Evolutionary conservation across 495 filamentous ascomycete genomes (phyloP).

Genomic region (Penicillium desertorum): DNA sequence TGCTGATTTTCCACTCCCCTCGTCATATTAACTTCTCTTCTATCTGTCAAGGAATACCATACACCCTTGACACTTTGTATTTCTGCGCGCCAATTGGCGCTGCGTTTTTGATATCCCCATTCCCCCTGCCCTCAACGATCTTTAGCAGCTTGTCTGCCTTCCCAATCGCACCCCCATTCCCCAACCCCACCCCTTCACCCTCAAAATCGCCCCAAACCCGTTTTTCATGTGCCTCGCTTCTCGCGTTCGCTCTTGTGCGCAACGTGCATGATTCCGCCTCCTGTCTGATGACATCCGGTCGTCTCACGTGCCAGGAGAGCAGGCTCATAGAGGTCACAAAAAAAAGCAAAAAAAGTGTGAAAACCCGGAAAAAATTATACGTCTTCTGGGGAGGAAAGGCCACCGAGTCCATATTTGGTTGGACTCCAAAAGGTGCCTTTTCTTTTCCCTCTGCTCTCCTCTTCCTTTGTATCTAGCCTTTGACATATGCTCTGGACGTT

Average conservation of each 20-base stretch:
- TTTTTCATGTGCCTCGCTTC: slow-evolving; percentile 39
- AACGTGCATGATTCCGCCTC: neutral
- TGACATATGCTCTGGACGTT: slow-evolving; percentile 13
- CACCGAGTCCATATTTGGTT: slow-evolving; percentile 6
- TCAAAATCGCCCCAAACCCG: slow-evolving; percentile 22
- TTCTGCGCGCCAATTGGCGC: slow-evolving; percentile 33
- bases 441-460: slow-evolving; percentile 16
- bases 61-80: slow-evolving; percentile 14
- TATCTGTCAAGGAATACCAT: slow-evolving; percentile 14
- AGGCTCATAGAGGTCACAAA: slow-evolving; percentile 26
- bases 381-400: slow-evolving; percentile 24
- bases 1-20: slow-evolving; percentile 17
- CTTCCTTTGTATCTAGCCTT: slow-evolving; percentile 32
- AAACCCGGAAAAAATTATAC: slow-evolving; percentile 32
- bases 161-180: slow-evolving; percentile 7
- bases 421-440: slow-evolving; percentile 5
- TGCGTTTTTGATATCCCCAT: slow-evolving; percentile 31
- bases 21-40: slow-evolving; percentile 22
- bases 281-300: neutral
- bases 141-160: slow-evolving; percentile 24
- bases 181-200: slow-evolving; percentile 1
- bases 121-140: slow-evolving; percentile 27
- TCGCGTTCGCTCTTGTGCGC: neutral
- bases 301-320: neutral
- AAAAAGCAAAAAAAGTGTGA: slow-evolving; percentile 38